phyloP scores from a whole-genome alignment of 106 monocot genomes.

The Platanthera guangdongensis region DNA sequence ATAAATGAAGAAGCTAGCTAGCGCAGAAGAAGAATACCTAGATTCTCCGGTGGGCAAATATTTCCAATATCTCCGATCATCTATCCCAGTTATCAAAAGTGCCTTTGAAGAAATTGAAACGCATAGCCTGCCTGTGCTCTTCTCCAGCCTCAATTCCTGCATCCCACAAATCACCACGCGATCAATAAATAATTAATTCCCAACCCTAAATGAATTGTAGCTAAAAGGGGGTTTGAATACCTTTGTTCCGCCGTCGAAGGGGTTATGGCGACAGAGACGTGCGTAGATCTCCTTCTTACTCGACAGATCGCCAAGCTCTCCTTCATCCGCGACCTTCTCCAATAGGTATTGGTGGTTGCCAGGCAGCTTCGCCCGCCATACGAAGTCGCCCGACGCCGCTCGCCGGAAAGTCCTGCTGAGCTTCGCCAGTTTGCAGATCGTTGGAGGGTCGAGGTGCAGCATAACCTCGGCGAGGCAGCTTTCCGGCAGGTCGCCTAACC shows the following conservation, averaged over 20 bases:
- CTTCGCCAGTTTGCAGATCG: slow-evolving; percentile 61
- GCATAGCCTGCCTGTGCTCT: slow-evolving; percentile 23
- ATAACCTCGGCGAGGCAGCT: slow-evolving; percentile 72
- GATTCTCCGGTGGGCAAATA: slow-evolving; percentile 43
- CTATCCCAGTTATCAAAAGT: slow-evolving; percentile 47
- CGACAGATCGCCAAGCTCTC: neutral
- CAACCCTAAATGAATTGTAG: too few relatives aligned
- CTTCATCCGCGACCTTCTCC: slow-evolving; percentile 15
- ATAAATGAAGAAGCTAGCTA: neutral
- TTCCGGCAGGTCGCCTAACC: slow-evolving; percentile 71
- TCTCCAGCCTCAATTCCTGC: slow-evolving; percentile 53
- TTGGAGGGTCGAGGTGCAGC: slow-evolving; percentile 59
- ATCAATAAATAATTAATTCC: neutral
- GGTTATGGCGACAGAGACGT: slow-evolving; percentile 48
- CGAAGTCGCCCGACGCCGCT: slow-evolving; percentile 51
- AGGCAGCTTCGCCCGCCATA: slow-evolving; percentile 80
- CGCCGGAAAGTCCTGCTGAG: slow-evolving; percentile 52
- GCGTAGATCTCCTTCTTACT: slow-evolving; percentile 74
- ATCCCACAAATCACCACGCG: neutral
- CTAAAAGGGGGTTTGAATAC: slow-evolving; percentile 9
- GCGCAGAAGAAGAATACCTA: slow-evolving; percentile 16
- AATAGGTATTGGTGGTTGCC: slow-evolving; percentile 51
- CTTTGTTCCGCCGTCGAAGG: slow-evolving; percentile 68
- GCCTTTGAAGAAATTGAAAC: slow-evolving; percentile 36
- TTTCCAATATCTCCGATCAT: slow-evolving; percentile 62